Evolutionary conservation across 768 basidiomycete species (phyloP).

Genomic region (Termitomyces sp.): DNA sequence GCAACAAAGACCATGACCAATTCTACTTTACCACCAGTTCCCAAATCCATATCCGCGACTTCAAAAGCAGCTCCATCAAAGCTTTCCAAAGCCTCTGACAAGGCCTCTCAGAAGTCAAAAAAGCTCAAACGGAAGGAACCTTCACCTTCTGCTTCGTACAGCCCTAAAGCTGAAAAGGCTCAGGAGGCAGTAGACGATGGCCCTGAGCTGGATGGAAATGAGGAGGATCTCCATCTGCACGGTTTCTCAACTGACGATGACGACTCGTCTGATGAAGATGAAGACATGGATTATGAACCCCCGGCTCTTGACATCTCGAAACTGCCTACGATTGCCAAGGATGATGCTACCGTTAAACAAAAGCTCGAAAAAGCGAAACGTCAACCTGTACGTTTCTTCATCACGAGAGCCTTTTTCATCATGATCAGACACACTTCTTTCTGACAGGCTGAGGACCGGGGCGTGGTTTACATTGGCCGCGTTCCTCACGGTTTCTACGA

Average conservation of each 20-base stretch:
- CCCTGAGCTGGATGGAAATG: conserved; percentile 23
- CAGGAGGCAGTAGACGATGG: conserved; percentile 16
- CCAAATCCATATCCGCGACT: conserved; percentile 8
- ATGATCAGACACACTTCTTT: neutral
- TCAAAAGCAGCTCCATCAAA: conserved; percentile 4
- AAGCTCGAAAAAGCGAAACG: conserved; percentile 56
- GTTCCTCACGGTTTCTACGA: conserved; percentile 98
- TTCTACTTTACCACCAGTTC: neutral
- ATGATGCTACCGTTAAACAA: conserved; percentile 72
- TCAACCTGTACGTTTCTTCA: conserved; percentile 53
- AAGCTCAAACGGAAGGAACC: conserved; percentile 14
- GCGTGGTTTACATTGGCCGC: conserved; percentile 85
- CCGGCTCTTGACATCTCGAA: conserved; percentile 59
- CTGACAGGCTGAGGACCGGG: conserved; percentile 52
- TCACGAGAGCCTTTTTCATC: conserved; percentile 2
- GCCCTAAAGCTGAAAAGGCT: conserved; percentile 9
- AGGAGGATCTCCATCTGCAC: conserved; percentile 47
- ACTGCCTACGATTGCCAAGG: conserved; percentile 84
- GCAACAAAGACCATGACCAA: neutral
- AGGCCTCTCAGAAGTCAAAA: conserved; percentile 12
- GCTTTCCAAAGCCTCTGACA: conserved; percentile 4
- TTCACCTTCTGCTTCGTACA: conserved; percentile 2
- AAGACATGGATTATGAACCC: conserved; percentile 44
- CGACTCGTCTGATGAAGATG: conserved; percentile 72
- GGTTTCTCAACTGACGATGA: conserved; percentile 78